Base-by-base conservation (phyloP, 305 asterid genomes). In the Fraxinus velutina region DNA sequence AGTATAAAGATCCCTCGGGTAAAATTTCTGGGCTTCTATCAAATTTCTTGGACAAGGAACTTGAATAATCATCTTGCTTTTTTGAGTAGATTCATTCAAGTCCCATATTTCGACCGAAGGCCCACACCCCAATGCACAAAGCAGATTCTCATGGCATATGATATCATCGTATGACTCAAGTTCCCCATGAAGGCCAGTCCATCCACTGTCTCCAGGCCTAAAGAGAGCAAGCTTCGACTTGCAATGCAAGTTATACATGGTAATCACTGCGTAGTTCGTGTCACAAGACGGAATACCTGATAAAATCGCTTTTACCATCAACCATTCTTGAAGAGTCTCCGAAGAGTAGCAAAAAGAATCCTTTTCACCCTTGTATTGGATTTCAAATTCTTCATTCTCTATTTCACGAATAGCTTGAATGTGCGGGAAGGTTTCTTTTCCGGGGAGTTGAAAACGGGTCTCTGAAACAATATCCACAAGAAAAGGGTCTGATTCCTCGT, bases 91-190 rank as follows among this genome's bases (percentile, higher is more conserved):
- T 17, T 24, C 32, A 12, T 9, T 37, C 47, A 86, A 42, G 64
- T 86, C 82, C 88, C 89, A 88, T 1, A 78, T 19, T 4, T 86
- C 87, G 21, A 86, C 73, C 0, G 22, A 7, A 0, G 78, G 75
- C n/a, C 83, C 83, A 0, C 72, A 21, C 0, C 84, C 82, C 33
- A 84, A 15, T 1, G 79, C 83, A 17, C 22, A 68, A 1, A 75
- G 32, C 6, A 44, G 33, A 52, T 70, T 73, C 27, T 55, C 71
- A 19, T 52, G 57, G 36, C 64, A 85, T 4, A 82, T 68, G 5
- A 80, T 52, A 78, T 88, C 90, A 57, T 81, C 75, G 50, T 79
- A 78, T 0, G 82, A 72, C 32, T 44, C 30, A 2, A 13, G 2
- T 0, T 19, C 1, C 27, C 75, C 52, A 12, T 68, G 73, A 15